Evolutionary conservation across 305 asterid species (phyloP), one percentile per base, ranked within the genome.

Genomic region (Fraxinus paxiana): DNA sequence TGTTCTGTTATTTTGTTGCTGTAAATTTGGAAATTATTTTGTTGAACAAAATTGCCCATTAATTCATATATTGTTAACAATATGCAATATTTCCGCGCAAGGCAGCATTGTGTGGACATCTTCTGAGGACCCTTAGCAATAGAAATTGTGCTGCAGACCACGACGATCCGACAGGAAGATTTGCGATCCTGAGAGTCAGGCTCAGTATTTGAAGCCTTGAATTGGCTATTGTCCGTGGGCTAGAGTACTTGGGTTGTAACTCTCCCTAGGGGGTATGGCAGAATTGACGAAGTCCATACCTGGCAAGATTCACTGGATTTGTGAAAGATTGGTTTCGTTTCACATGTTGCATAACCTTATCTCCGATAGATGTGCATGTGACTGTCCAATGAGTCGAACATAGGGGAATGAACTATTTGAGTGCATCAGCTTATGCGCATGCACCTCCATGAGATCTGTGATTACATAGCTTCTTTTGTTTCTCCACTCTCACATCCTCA

Each of bases 1-100:
- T 75, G 70, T 34, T 63, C 20, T 13, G 18, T 24, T 31, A 67
- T 81, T 8, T 18, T 51, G 65, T 24, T 79, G 81, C 76, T 81
- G 86, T 75, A 77, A 77, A 72, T 72, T 73, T 81, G 83, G 78
- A 10, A 69, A 54, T 80, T 84, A 41, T 75, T 46, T 76, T 85
- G 79, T 79, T 7, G 24, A 78, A 74, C 61, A 38, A 77, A 77
- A 56, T 38, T 26, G n/a, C 34, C 31, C 38, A 24, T 76, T 73
- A 70, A 70, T 73, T 73, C 75, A 33, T 48, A 26, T 72, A 26
- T 75, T 31, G 46, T 74, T 37, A 15, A 69, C 41, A 30, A 13
- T 15, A 69, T 69, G 74, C 74, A 69, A 28, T 69, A 69, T 69
- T 31, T 69, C 74, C 12, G 20, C 9, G 1, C 35, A 28, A 28